A percentile compares a stretch with the other conserved stretches of the same genome.
These are phyloP conservation scores for Colletotrichum horii DNA, from an alignment of 2,329 filamentous ascomycete species.

Conservation along the genomic window DNA sequence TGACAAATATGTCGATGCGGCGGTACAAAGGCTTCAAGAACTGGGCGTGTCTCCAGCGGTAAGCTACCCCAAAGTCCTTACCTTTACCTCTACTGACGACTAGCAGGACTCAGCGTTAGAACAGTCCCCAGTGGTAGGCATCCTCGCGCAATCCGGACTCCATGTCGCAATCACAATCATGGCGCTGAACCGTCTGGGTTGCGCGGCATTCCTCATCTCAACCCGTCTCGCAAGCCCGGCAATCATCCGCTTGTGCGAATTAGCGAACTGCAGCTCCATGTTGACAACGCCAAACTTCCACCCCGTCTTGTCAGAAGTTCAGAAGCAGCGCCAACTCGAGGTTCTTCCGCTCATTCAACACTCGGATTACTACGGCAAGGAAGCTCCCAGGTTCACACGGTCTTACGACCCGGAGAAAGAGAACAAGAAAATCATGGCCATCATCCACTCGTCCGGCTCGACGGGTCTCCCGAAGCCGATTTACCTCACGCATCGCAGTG, in stretches of 20 bases:
- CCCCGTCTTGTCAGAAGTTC: not conserved
- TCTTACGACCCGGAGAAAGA: not conserved
- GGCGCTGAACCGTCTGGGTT: conserved; percentile 58
- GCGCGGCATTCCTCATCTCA: conserved; percentile 37
- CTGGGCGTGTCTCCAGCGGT: not conserved
- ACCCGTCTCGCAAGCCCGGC: not conserved
- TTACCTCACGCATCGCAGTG: conserved; percentile 56
- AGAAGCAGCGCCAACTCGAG: not conserved
- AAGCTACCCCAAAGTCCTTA: not conserved
- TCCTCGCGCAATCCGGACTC: conserved; percentile 57
- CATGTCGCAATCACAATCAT: conserved; percentile 59
- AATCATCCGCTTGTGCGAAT: not conserved
- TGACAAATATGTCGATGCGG: not conserved
- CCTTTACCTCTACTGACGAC: not conserved
- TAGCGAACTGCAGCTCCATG: not conserved
- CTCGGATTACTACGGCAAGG: not conserved
- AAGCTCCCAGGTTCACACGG: not conserved
- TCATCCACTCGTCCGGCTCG: conserved; percentile 49
- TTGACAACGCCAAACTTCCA: not conserved
- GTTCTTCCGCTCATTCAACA: not conserved
- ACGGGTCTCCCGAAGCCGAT: conserved; percentile 69
- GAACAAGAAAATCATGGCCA: not conserved
- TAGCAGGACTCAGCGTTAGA: not conserved
- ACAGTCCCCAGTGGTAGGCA: conserved; percentile 42
- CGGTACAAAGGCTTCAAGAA: not conserved